Evolutionary conservation across 495 filamentous ascomycete species (phyloP).

Genomic region (Xylaria palmicola): DNA sequence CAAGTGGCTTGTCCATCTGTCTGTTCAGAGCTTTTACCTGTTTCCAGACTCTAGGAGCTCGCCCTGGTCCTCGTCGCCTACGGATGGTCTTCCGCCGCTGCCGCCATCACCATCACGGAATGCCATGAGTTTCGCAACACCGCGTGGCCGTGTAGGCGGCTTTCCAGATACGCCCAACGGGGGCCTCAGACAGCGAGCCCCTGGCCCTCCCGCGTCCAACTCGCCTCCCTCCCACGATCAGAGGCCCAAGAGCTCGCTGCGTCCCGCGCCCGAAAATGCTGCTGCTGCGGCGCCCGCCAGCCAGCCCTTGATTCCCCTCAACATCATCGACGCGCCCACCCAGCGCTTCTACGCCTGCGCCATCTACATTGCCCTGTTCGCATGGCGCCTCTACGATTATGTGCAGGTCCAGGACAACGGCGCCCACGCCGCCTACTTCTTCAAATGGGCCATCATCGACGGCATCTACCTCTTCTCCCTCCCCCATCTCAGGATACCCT

Average conservation of each 20-base stretch:
- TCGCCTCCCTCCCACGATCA: slow-evolving; percentile 12
- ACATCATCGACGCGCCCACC: slow-evolving; percentile 77
- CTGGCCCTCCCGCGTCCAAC: slow-evolving; percentile 3
- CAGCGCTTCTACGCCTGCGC: slow-evolving; percentile 84
- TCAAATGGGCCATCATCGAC: slow-evolving; percentile 90
- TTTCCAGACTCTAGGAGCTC: too few species aligned
- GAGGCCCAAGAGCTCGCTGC: slow-evolving; percentile 23
- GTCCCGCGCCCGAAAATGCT: slow-evolving; percentile 37
- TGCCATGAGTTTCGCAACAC: slow-evolving; percentile 46
- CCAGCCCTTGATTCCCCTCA: slow-evolving; percentile 69
- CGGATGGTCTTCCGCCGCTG: slow-evolving; percentile 18
- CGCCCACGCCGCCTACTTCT: slow-evolving; percentile 79
- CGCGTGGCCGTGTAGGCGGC: slow-evolving; percentile 39
- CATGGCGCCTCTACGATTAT: slow-evolving; percentile 85
- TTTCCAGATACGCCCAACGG: slow-evolving; percentile 41
- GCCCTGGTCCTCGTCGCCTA: neutral
- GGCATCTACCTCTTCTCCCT: slow-evolving; percentile 79
- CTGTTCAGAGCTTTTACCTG: neutral
- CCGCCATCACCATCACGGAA: slow-evolving; percentile 32
- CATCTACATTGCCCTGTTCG: slow-evolving; percentile 68
- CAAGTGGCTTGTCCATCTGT: neutral
- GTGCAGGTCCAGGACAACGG: slow-evolving; percentile 66
- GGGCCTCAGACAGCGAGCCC: slow-evolving; percentile 23
- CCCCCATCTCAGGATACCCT: slow-evolving; percentile 84
- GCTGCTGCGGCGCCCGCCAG: slow-evolving; percentile 26